These are phyloP conservation scores for Skeletonema potamos DNA, from an alignment of 108 stramenopile genomes.

Conservation along the genomic window DNA sequence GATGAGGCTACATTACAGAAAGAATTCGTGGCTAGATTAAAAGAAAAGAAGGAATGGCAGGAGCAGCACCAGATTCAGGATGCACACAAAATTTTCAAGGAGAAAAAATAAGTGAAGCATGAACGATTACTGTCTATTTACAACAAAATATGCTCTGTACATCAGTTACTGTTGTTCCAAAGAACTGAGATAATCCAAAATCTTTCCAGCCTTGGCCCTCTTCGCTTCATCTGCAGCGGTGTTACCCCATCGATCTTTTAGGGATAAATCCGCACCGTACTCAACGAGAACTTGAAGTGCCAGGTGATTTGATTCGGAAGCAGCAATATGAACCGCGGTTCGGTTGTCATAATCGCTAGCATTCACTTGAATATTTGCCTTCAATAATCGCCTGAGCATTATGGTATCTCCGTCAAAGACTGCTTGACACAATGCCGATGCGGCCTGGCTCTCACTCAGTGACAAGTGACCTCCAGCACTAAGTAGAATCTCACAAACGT, in stretches of 20 bases:
- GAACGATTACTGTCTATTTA: no score
- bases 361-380: slow-evolving; percentile 57
- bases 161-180: neutral
- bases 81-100: slow-evolving; percentile 64
- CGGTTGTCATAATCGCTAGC: slow-evolving; percentile 63
- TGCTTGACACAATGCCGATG: slow-evolving; percentile 54
- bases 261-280: slow-evolving; percentile 46
- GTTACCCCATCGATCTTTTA: slow-evolving; percentile 52
- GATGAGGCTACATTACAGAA: slow-evolving; percentile 26
- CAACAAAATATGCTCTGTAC: no score
- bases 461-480: slow-evolving; percentile 36
- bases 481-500: slow-evolving; percentile 38
- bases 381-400: slow-evolving; percentile 42
- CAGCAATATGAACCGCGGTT: slow-evolving; percentile 58
- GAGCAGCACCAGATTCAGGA: slow-evolving; percentile 53
- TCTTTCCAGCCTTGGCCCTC: neutral
- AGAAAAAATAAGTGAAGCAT: slow-evolving; percentile 31
- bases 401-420: slow-evolving; percentile 62
- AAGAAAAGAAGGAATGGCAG: slow-evolving; percentile 86
- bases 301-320: slow-evolving; percentile 51
- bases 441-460: slow-evolving; percentile 48
- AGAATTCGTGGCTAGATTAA: slow-evolving; percentile 68
- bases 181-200: slow-evolving; percentile 11
- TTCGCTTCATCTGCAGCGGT: slow-evolving; percentile 37
- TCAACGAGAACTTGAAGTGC: slow-evolving; percentile 44